Base-by-base conservation (phyloP, 2,329 filamentous ascomycete species). In the Diaporthe sp. region DNA sequence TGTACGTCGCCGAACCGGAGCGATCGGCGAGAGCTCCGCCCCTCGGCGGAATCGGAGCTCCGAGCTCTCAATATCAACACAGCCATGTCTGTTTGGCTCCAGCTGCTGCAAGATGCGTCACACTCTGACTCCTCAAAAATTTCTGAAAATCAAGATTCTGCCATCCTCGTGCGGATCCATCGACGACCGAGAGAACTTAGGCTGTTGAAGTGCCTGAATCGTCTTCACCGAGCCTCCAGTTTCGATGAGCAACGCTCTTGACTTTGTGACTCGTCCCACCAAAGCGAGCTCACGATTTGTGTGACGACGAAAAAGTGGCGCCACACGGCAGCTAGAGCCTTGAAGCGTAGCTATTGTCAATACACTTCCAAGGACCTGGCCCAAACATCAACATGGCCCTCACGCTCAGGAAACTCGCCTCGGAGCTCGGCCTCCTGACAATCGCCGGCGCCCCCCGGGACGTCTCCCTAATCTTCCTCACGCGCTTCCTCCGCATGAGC, bases 401-500 rank as follows among this genome's bases (percentile, higher is more conserved):
- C 71, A 74, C 63, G n/a, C 25, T 57, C 25, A 61, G 47, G 3
- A 44, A 17, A 20, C 12, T 76, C 51, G 51, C 68, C 25, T 81
- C 83, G 20, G 88, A 90, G 79, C 78, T 87, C n/a, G 88, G 88
- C 68, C 79, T 90, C 25, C 77, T 82, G 20, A 84, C 87, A 9
- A 80, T 90, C 39, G 80, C 83, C 77, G 72, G 78, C 37, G 86
- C 88, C 0, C 77, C 83, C 7, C 80, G 80, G 63, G 90, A 92
- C 80, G 85, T 88, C 76, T 90, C 92, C 78, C 83, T 93, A 3
- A 87, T 93, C 28, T 90, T 88, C 76, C 76, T 87, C 7, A 89
- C 91, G 78, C 89, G 91, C 39, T 91, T 92, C 80, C 85, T 92
- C 7, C 89, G 92, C 3, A 87, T 93, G 70, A 90, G 92, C 76